Evolutionary conservation across 1,284 basidiomycete genomes (phyloP).

Genomic region (Flammula alnicola): DNA sequence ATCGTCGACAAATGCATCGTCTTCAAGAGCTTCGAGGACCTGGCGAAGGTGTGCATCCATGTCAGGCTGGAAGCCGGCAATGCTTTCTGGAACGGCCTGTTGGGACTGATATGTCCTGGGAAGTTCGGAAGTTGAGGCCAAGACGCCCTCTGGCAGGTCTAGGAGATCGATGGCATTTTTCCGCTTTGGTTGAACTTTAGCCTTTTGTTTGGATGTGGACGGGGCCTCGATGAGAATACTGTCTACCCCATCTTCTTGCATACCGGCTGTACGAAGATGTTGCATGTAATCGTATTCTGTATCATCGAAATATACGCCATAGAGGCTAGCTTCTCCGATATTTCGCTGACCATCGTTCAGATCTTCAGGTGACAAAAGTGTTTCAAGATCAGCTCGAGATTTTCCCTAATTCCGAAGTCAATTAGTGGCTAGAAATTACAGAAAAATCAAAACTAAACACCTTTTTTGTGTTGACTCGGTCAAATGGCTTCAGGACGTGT

Average conservation of each 20-base stretch:
- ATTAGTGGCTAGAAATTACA: constrained; percentile 19
- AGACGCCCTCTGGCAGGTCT: constrained; percentile 70
- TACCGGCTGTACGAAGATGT: constrained; percentile 83
- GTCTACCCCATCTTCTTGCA: constrained; percentile 77
- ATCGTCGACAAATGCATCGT: constrained; percentile 91
- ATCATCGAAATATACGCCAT: constrained; percentile 96
- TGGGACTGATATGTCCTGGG: constrained; percentile 78
- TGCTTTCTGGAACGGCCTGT: constrained; percentile 78
- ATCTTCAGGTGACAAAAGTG: constrained; percentile 61
- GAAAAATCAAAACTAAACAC: constrained; percentile 37
- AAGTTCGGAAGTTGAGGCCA: constrained; percentile 77
- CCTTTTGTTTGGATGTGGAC: constrained; percentile 34
- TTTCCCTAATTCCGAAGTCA: constrained; percentile 60
- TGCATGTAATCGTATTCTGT: constrained; percentile 99
- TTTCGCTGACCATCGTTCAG: constrained; percentile 54
- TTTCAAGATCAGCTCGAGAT: constrained; percentile 76
- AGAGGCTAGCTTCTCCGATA: constrained; percentile 87
- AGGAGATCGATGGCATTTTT: constrained; percentile 46
- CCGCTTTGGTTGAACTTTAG: constrained; percentile 36
- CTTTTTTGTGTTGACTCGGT: constrained; percentile 74
- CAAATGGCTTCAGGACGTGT: constrained; percentile 87
- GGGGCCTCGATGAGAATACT: constrained; percentile 79
- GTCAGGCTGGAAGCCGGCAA: constrained; percentile 91
- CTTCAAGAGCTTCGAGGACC: constrained; percentile 92
- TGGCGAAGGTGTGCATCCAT: constrained; percentile 97